Evolutionary conservation across 2,329 filamentous ascomycete species (phyloP), one percentile per base, ranked within the genome.

Genomic region (Grosmannia clavigera): DNA sequence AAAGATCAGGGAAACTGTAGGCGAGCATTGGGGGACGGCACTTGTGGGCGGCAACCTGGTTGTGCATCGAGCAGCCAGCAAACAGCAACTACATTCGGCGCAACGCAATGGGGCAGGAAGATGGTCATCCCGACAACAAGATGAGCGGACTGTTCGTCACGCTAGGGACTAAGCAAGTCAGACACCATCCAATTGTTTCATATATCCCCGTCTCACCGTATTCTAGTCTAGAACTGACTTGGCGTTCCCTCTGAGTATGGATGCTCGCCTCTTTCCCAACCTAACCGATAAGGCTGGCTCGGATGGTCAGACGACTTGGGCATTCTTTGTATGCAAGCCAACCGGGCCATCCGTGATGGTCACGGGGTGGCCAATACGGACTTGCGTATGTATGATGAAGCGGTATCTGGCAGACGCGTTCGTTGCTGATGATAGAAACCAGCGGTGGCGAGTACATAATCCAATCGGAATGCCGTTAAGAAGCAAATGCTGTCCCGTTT

Each of bases 401-500:
- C 19, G 43, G 16, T 46, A 12, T 46, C 43, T 46, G 16, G 19
- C 14, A 46, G 14, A 46, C 16, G 10, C 16, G 14, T n/a, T 9
- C 19, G 16, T 3, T 40, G 43, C 19, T 46, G 43, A 19, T 19
- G 19, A n/a, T 19, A n/a, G 16, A n/a, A 46, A n/a, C 19, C 4
- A 12, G 43, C 43, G 16, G 43, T 46, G 43, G 19, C 16, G 43
- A n/a, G 43, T 6, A 46, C 6, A n/a, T n/a, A 27, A 27, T 4
- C 22, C 38, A 40, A 51, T 51, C 12, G 48, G 25, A 52, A 31
- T 51, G 27, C 22, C 7, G 22, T 3, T 27, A 25, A 53, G 55
- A 33, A 40, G 38, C 57, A 62, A 60, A 59, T 59, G 50, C 61
- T 59, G 55, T 52, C 31, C 61, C 61, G 57, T 51, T 46, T 54